Conservation (phyloP, 2,329 filamentous ascomycete genomes). For the Alternaria novae-zelandiae region DNA sequence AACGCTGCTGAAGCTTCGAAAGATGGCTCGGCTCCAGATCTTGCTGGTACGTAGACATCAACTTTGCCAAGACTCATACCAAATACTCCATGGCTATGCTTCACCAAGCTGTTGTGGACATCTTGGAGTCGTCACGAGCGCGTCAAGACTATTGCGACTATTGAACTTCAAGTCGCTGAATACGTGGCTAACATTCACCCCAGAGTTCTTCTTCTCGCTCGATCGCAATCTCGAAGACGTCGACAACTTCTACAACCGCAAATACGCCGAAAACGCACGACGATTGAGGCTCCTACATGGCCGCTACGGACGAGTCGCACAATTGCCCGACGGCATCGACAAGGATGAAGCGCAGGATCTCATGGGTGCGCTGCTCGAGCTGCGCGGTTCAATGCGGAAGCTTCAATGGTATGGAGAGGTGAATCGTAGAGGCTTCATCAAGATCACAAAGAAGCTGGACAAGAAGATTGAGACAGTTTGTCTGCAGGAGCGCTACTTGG, state of each 20-base stretch:
- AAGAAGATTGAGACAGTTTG: constrained; percentile 83
- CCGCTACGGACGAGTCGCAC: constrained; percentile 78
- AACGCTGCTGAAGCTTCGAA: constrained; percentile 70
- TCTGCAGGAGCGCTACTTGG: constrained; percentile 84
- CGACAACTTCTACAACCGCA: constrained; percentile 96
- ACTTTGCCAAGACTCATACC: not conserved
- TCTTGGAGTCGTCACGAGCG: not conserved
- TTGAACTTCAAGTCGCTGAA: not conserved
- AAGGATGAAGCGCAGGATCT: constrained; percentile 90
- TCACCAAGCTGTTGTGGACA: not conserved
- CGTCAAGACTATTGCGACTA: not conserved
- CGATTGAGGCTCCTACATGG: constrained; percentile 86
- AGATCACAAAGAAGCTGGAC: constrained; percentile 98
- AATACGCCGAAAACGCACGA: constrained; percentile 82
- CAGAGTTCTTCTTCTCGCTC: constrained; percentile 96
- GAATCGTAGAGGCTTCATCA: constrained; percentile 91
- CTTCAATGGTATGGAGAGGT: constrained; percentile 98
- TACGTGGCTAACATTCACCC: constrained; percentile 7
- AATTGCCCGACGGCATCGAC: constrained; percentile 75
- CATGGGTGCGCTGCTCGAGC: constrained; percentile 85
- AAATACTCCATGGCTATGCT: not conserved
- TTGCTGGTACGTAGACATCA: constrained; percentile 73
- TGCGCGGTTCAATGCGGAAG: constrained; percentile 86
- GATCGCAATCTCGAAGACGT: constrained; percentile 98
- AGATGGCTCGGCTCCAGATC: constrained; percentile 77